Conservation (phyloP, 257 asterid species). For the Capsicum pubescens region DNA sequence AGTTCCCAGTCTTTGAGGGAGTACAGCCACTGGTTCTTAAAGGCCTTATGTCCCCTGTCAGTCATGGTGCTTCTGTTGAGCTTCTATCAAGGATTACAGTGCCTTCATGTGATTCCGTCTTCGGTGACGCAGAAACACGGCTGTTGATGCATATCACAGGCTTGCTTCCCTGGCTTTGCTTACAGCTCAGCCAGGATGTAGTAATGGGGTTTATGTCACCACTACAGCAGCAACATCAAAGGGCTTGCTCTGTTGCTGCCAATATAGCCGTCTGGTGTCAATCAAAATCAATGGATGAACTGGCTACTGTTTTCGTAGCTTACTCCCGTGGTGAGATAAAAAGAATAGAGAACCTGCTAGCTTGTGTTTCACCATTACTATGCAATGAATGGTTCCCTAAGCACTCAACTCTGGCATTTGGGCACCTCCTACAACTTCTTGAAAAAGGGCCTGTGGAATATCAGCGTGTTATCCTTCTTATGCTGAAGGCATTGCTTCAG, state of each 20-base stretch:
- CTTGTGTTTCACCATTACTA: conserved; percentile 85
- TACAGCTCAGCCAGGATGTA: conserved; percentile 83
- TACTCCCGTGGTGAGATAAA: conserved; percentile 85
- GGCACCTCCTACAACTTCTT: conserved; percentile 82
- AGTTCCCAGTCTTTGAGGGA: conserved; percentile 88
- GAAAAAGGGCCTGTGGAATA: conserved; percentile 93
- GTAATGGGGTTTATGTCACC: conserved; percentile 53
- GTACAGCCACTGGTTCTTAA: conserved; percentile 96
- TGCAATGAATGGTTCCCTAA: conserved; percentile 97
- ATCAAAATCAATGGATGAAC: conserved; percentile 81
- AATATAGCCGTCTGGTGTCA: conserved; percentile 88
- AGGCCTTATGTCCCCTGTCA: conserved; percentile 86
- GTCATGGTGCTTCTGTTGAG: conserved; percentile 84
- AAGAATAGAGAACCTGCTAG: conserved; percentile 85
- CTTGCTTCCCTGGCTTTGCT: conserved; percentile 96
- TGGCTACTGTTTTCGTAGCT: conserved; percentile 83
- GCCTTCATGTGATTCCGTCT: conserved; percentile 93
- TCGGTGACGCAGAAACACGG: conserved; percentile 89
- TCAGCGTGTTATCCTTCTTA: conserved; percentile 90
- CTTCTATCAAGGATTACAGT: conserved; percentile 93
- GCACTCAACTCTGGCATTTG: conserved; percentile 91
- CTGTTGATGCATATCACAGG: conserved; percentile 96
- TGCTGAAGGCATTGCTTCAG: conserved; percentile 94
- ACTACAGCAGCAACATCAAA: conserved; percentile 68
- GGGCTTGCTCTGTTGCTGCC: conserved; percentile 81